These are phyloP conservation scores for Ceratobasidium sp. DNA, from an alignment of 1,284 basidiomycete genomes.

Conservation along the genomic window DNA sequence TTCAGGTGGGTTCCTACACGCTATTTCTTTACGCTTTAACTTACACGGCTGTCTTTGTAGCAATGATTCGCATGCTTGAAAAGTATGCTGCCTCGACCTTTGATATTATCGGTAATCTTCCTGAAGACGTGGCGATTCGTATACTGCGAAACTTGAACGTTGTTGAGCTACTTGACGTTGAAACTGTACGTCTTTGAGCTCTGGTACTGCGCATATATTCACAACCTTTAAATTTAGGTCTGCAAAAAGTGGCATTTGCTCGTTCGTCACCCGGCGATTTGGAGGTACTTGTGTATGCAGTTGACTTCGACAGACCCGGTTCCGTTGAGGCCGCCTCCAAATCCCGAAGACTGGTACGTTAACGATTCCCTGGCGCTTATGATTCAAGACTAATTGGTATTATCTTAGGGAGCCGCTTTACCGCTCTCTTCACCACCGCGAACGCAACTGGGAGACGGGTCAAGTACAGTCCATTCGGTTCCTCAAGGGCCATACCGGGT, in stretches of 20 bases:
- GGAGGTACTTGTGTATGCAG: slow-evolving; percentile 80
- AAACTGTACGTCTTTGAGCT: slow-evolving; percentile 61
- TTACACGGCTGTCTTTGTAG: slow-evolving; percentile 54
- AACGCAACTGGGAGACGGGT: slow-evolving; percentile 84
- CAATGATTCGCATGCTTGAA: slow-evolving; percentile 82
- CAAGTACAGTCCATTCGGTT: slow-evolving; percentile 82
- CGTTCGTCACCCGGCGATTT: slow-evolving; percentile 78
- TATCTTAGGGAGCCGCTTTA: slow-evolving; percentile 85
- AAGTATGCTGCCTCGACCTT: slow-evolving; percentile 84
- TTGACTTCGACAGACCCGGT: slow-evolving; percentile 83
- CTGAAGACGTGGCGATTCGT: slow-evolving; percentile 73
- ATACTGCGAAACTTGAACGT: slow-evolving; percentile 77
- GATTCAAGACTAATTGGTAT: too few relatives aligned
- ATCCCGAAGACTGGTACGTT: slow-evolving; percentile 77
- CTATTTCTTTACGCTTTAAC: too few relatives aligned
- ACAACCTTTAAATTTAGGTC: slow-evolving; percentile 62
- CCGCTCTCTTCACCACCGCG: slow-evolving; percentile 84
- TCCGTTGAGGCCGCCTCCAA: slow-evolving; percentile 70
- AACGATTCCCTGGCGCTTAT: neutral
- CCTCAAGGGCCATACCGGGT: slow-evolving; percentile 87
- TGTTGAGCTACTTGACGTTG: slow-evolving; percentile 72
- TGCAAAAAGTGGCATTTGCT: slow-evolving; percentile 80
- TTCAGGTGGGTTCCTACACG: slow-evolving; percentile 53
- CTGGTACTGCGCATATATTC: slow-evolving; percentile 28
- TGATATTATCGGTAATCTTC: slow-evolving; percentile 81